These are phyloP conservation scores for Phalaenopsis hybrid DNA, from an alignment of 116 monocot genomes.

Conservation along the genomic window DNA sequence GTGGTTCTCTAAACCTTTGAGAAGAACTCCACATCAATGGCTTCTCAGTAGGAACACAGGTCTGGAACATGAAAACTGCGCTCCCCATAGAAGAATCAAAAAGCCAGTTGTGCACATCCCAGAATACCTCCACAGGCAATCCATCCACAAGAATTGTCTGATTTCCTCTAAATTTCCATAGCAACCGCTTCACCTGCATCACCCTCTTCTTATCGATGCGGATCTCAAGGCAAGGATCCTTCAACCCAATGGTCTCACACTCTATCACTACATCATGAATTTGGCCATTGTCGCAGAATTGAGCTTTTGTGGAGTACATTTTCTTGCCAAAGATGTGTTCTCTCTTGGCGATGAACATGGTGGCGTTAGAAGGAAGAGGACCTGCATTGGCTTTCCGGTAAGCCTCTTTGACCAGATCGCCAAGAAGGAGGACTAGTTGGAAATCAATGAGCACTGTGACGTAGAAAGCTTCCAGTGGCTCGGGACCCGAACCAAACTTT, in stretches of 20 bases:
- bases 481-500: conserved; percentile 48
- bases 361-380: conserved; percentile 24
- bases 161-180: conserved; percentile 66
- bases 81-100: conserved; percentile 28
- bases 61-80: conserved; percentile 59
- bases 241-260: conserved; percentile 38
- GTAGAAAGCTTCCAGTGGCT: conserved; percentile 57
- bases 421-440: conserved; percentile 55
- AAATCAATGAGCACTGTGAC: conserved; percentile 41
- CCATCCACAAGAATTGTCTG: conserved; percentile 55
- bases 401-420: conserved; percentile 50
- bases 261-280: conserved; percentile 54
- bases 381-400: conserved; percentile 37
- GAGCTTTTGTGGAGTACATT: conserved; percentile 43
- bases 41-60: conserved; percentile 20
- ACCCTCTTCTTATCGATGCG: conserved; percentile 58
- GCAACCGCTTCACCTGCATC: conserved; percentile 58
- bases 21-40: conserved; percentile 31
- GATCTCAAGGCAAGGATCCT: conserved; percentile 60
- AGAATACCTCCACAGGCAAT: conserved; percentile 45
- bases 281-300: conserved; percentile 50
- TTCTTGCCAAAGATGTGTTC: conserved; percentile 66
- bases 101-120: conserved; percentile 64
- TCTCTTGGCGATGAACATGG: conserved; percentile 44
- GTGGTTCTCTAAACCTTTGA: conserved; percentile 22